Evolutionary conservation across 352 stramenopile genomes (phyloP), one percentile per base, ranked within the genome.

Genomic region (Phytophthora ohioensis): DNA sequence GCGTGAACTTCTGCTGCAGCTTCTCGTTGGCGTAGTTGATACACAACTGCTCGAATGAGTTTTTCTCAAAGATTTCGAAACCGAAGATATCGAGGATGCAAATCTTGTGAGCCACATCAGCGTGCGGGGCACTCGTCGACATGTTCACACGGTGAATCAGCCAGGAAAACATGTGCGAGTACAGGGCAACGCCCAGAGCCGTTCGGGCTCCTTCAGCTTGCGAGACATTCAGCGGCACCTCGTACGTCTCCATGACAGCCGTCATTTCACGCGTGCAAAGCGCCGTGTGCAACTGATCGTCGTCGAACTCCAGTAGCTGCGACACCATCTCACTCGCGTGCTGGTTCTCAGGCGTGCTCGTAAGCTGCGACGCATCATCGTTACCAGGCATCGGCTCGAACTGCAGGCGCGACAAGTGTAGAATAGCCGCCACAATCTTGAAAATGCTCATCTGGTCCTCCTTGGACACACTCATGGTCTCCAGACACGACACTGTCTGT

Each of bases 1-100:
- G 90, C 45, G 96, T 98, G 70, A 97, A 96, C 62, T 94, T 93
- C 78, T 93, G 87, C 78, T 99, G 96, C 10, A 99, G 81, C 49
- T 96, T 94, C 70, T 99, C 95, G 70, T 99, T 99, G 47, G 93
- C 96, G 75, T 98, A 98, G 76, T 99, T 99, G 76, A 99, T 99
- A 57, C 95, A 98, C 21, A 98, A 66, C 67, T 98, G 95, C 73
- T 99, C 96, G 75, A 98, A 99, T 47, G 91, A 98, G 80, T 99
- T 99, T 59, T 88, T 90, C 53, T 98, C 88, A 62, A 99, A 99
- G 38, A 97, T 98, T 78, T 99, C 97, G 81, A 99, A 99, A 5
- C 97, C 97, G 84, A 99, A 99, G 71, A 99, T 99, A 87, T 99
- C 97, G 27, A 99, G 71, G 48, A 99, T 95, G 72, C 93, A 91